Conservation (phyloP, 2,329 filamentous ascomycete genomes). For the Cladobotryum protrusum region DNA sequence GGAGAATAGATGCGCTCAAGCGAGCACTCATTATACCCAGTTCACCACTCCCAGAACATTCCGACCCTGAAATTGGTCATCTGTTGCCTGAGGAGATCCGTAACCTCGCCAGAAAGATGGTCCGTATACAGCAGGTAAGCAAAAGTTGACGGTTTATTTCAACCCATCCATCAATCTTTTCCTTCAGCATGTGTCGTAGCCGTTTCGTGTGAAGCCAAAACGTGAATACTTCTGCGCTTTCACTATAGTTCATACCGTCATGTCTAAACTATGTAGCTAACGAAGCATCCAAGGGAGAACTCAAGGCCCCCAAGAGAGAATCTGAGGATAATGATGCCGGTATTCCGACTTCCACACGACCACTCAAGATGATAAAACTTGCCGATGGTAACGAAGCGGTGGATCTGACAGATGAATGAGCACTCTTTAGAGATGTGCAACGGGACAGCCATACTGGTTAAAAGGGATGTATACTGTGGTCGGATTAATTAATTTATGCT, state of each 20-base stretch:
- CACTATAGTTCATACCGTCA: no score
- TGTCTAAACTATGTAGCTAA: no score
- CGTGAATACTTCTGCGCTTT: no score
- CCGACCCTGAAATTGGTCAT: slow-evolving; percentile 3
- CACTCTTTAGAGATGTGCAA: background rate
- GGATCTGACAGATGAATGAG: slow-evolving; percentile 9
- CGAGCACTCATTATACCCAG: slow-evolving; percentile 19
- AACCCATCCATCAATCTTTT: no score
- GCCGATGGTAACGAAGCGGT: slow-evolving; percentile 4
- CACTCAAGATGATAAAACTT: slow-evolving; percentile 1
- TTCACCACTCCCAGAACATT: slow-evolving; percentile 2
- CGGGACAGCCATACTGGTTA: background rate
- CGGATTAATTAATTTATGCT: no score
- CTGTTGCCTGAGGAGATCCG: slow-evolving; percentile 16
- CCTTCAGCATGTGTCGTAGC: no score
- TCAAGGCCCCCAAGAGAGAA: background rate
- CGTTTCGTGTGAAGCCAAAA: no score
- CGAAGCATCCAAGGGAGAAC: background rate
- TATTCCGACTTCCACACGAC: background rate
- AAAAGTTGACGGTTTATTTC: no score
- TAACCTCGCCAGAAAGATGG: slow-evolving; percentile 15
- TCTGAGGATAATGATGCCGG: no score
- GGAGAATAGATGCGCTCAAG: slow-evolving; percentile 15
- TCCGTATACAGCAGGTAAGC: slow-evolving; percentile 10
- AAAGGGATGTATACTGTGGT: no score